Evolutionary conservation across 306 rosid genomes (phyloP), one percentile per base, ranked within the genome.

Genomic region (Gillenia trifoliata): DNA sequence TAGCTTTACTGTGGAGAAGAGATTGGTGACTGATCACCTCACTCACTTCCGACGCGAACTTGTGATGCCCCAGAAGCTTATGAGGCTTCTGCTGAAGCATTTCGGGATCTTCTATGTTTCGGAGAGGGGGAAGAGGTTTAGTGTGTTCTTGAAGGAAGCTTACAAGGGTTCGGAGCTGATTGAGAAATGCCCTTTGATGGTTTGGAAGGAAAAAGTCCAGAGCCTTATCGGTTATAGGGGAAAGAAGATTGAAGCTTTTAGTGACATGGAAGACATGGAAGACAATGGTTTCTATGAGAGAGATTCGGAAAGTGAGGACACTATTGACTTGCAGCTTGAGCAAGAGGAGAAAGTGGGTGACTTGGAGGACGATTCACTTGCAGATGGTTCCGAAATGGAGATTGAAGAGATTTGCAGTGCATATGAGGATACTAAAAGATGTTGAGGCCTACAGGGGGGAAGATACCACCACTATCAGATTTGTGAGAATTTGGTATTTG

Each of bases 51-150:
- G 97, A 40, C 81, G 78, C 56, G 97, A 93, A 62, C 81, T 93
- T 12, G 90, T 87, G 68, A 88, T 93, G 98, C 98, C 97, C 66
- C 97, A 91, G 78, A 93, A 88, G 83, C 80, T 93, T 50, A 93
- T 91, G 97, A 91, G 94, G 73, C 90, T 93, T 78, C 82, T 93
- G 79, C 75, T 93, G 75, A 93, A 91, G 85, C 96, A 91, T 73
- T 77, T 86, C 68, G 96, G 97, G 36, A 87, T 93, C 6, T 93
- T 93, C 80, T 91, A 91, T 71, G 98, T 93, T 3, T 91, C 96
- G 0, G 98, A 93, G 93, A 86, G 97, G 57, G 97, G 98, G 77
- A 91, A 89, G 92, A 85, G 98, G 81, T 90, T 89, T 73, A 85
- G 90, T 54, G 96, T 93, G 71, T 89, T 89, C 82, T 77, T 93